Evolutionary conservation across 106 monocot species (phyloP).

Genomic region (Dendrobium chrysotoxum): DNA sequence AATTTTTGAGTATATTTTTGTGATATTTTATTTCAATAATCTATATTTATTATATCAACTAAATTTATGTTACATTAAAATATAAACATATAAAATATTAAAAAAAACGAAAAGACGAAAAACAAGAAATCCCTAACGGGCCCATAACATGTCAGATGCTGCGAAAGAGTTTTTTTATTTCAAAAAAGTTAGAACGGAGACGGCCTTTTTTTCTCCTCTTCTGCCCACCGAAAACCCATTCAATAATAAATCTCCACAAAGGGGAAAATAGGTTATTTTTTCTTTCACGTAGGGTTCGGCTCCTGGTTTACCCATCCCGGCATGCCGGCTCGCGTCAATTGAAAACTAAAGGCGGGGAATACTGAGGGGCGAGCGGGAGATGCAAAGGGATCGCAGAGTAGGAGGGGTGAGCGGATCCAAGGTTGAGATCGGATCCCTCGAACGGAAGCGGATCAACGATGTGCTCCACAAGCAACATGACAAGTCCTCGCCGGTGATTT

Average conservation of each 20-base stretch:
- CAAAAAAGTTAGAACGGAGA: too few relatives aligned
- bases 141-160: too few relatives aligned
- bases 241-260: neutral
- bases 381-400: slow-evolving; percentile 6
- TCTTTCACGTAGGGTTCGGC: neutral
- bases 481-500: slow-evolving; percentile 43
- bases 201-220: neutral
- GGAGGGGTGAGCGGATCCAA: slow-evolving; percentile 16
- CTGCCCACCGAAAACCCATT: neutral
- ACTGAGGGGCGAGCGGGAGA: neutral
- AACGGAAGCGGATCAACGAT: slow-evolving; percentile 62
- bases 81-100: too few relatives aligned
- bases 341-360: neutral
- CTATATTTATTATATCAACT: too few relatives aligned
- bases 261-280: neutral
- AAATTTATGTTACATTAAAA: too few relatives aligned
- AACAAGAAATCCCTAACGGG: too few relatives aligned
- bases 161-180: too few relatives aligned
- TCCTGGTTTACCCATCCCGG: neutral
- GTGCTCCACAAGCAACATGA: slow-evolving; percentile 53
- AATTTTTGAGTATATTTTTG: too few relatives aligned
- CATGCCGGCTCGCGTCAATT: neutral
- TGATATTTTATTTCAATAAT: too few relatives aligned
- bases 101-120: too few relatives aligned
- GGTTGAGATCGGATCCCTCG: slow-evolving; percentile 35